phyloP scores from a whole-genome alignment of 768 basidiomycete species.

The Serpula lacrymans region DNA sequence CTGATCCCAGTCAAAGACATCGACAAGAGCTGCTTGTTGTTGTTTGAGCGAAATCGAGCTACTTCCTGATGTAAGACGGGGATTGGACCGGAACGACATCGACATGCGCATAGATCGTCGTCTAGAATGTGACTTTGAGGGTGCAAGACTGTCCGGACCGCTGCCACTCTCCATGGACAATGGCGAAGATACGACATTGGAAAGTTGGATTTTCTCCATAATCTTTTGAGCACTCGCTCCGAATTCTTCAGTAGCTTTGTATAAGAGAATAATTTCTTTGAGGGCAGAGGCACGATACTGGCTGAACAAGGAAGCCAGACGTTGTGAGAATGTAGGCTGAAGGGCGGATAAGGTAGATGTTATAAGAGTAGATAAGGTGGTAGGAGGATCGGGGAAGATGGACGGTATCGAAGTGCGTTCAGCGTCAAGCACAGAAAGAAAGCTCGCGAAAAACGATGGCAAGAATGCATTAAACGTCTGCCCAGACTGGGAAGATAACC shows the following conservation, averaged over 20 bases:
- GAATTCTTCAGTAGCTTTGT: constrained; percentile 81
- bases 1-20: constrained; percentile 78
- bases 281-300: constrained; percentile 57
- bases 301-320: constrained; percentile 67
- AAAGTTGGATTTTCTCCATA: constrained; percentile 65
- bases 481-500: constrained; percentile 11
- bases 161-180: constrained; percentile 18
- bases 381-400: constrained; percentile 84
- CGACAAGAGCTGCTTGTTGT: constrained; percentile 16
- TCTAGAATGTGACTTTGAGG: constrained; percentile 32
- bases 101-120: constrained; percentile 63
- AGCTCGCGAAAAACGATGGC: constrained; percentile 66
- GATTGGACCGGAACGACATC: constrained; percentile 53
- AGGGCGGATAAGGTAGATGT: constrained; percentile 76
- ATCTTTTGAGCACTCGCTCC: constrained; percentile 68
- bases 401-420: constrained; percentile 74
- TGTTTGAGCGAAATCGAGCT: constrained; percentile 6
- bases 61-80: constrained; percentile 24
- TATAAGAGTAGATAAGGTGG: constrained; percentile 77
- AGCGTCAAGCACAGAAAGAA: constrained; percentile 60
- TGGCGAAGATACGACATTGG: constrained; percentile 23
- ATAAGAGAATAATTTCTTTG: constrained; percentile 64
- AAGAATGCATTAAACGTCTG: constrained; percentile 66
- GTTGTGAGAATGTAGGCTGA: constrained; percentile 77
- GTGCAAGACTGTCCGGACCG: background rate